A percentile compares a stretch with the other conserved stretches of the same genome.
These are phyloP conservation scores for Singerocomus inundabilis DNA, from an alignment of 1,284 basidiomycete species.

Conservation along the genomic window DNA sequence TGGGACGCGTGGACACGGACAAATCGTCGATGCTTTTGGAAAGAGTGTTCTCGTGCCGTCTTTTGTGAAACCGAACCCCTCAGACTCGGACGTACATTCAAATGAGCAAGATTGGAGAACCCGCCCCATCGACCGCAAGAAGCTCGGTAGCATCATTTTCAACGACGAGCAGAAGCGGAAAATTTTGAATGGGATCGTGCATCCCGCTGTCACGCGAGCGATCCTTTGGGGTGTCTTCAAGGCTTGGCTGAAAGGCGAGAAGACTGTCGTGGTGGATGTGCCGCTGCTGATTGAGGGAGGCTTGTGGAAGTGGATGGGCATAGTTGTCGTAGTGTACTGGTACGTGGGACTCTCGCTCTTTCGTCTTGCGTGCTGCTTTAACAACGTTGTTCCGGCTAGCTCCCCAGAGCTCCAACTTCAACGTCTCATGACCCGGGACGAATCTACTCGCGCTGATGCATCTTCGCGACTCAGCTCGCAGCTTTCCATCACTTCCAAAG, in stretches of 20 bases:
- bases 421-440: constrained; percentile 72
- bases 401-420: constrained; percentile 76
- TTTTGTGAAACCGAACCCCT: neutral
- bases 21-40: constrained; percentile 77
- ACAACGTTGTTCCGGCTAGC: constrained; percentile 36
- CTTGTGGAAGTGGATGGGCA: constrained; percentile 83
- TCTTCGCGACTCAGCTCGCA: constrained; percentile 77
- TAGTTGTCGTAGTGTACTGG: constrained; percentile 89
- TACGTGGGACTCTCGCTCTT: constrained; percentile 37
- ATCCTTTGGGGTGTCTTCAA: constrained; percentile 72
- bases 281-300: constrained; percentile 93
- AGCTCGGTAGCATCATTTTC: constrained; percentile 86
- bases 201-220: constrained; percentile 80
- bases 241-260: constrained; percentile 78
- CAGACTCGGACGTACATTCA: neutral
- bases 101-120: constrained; percentile 37
- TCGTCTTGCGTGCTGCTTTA: neutral
- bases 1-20: constrained; percentile 70
- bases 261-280: constrained; percentile 79
- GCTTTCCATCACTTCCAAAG: constrained; percentile 76
- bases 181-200: constrained; percentile 82
- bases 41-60: constrained; percentile 54
- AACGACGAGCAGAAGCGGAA: constrained; percentile 70
- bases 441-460: constrained; percentile 61
- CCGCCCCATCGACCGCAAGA: constrained; percentile 79